Evolutionary conservation across 1,139 yeast genomes (phyloP).

Genomic region (Candida sp.): DNA sequence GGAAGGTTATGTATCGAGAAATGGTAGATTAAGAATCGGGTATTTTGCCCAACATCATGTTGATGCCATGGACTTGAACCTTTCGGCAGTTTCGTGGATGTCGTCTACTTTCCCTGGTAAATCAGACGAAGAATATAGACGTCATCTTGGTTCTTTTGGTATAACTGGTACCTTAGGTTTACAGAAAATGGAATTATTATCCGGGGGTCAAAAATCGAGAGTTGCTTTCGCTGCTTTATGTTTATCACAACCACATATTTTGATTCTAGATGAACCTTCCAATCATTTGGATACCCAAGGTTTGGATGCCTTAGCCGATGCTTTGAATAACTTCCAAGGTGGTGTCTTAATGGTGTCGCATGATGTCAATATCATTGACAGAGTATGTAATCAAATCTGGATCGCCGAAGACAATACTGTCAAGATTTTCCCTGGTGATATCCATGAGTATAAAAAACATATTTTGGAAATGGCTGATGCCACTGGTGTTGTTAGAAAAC

Average conservation of each 20-base stretch:
- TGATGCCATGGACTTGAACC: slow-evolving; percentile 90
- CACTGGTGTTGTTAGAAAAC: slow-evolving; percentile 87
- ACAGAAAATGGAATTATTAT: slow-evolving; percentile 83
- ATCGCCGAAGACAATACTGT: slow-evolving; percentile 87
- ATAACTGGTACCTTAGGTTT: slow-evolving; percentile 92
- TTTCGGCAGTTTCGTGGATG: slow-evolving; percentile 95
- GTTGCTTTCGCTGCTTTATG: slow-evolving; percentile 97
- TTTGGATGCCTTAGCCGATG: slow-evolving; percentile 91
- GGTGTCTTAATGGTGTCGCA: slow-evolving; percentile 98
- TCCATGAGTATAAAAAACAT: slow-evolving; percentile 86
- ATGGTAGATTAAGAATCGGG: slow-evolving; percentile 88
- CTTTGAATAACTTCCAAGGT: slow-evolving; percentile 83
- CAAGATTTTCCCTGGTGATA: slow-evolving; percentile 75
- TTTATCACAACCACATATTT: slow-evolving; percentile 85
- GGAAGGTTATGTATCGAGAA: slow-evolving; percentile 71
- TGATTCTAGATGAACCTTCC: slow-evolving; percentile 96
- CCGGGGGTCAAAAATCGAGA: slow-evolving; percentile 98
- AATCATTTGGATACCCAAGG: slow-evolving; percentile 99
- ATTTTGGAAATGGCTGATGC: slow-evolving; percentile 74
- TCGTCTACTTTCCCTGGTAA: slow-evolving; percentile 87
- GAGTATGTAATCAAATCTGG: slow-evolving; percentile 93
- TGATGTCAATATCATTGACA: slow-evolving; percentile 86
- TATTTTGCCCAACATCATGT: slow-evolving; percentile 99
- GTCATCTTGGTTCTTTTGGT: slow-evolving; percentile 96
- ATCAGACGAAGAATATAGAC: slow-evolving; percentile 94